A percentile compares a stretch with the other conserved stretches of the same genome.
These are phyloP conservation scores for Gnaphalium uliginosum DNA, from an alignment of 129 eudicot genomes.

Conservation along the genomic window DNA sequence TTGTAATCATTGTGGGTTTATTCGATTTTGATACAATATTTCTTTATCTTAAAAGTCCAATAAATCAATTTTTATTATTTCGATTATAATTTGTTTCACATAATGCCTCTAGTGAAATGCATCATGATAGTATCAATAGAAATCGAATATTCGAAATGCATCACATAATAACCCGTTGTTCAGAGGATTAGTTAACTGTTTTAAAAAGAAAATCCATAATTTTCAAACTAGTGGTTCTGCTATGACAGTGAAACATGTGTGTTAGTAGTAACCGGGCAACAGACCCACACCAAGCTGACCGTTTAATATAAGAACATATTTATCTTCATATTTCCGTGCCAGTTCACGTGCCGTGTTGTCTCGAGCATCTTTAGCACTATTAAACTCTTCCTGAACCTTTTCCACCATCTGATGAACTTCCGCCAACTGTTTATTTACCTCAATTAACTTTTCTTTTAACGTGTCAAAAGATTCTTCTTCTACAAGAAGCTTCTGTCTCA, in stretches of 20 bases:
- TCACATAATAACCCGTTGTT: too few species aligned
- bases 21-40: too few species aligned
- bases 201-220: background rate
- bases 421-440: background rate
- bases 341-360: background rate
- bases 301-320: background rate
- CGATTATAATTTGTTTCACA: too few species aligned
- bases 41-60: too few species aligned
- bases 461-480: background rate
- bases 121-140: too few species aligned
- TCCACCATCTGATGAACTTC: conserved; percentile 11
- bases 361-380: conserved; percentile 5
- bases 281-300: background rate
- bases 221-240: background rate
- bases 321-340: background rate
- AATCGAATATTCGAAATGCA: too few species aligned
- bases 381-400: background rate
- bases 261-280: background rate
- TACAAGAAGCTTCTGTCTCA: background rate
- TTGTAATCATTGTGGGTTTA: background rate
- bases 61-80: too few species aligned
- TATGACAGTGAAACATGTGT: background rate
- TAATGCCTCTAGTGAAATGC: too few species aligned
- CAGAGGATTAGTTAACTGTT: too few species aligned
- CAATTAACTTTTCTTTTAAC: background rate